phyloP scores from a whole-genome alignment of 371 early-diverging fungal genomes.

The Mucor saturninus region DNA sequence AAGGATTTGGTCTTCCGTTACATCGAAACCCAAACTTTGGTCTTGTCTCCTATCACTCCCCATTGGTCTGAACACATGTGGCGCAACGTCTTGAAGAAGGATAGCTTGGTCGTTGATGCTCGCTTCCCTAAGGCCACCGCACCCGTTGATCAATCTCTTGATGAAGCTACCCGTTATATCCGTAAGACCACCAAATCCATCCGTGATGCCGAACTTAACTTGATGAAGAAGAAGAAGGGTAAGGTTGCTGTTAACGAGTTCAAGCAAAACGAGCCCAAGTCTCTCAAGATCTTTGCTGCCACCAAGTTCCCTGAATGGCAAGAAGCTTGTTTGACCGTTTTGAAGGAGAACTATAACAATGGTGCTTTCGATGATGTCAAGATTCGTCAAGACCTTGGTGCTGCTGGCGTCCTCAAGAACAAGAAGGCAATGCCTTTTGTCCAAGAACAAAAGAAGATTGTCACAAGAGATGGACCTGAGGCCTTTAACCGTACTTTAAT shows the following conservation, averaged over 20 bases:
- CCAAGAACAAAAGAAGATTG: slow-evolving; percentile 76
- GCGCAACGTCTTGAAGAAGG: slow-evolving; percentile 77
- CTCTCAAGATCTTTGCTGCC: slow-evolving; percentile 80
- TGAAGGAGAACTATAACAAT: slow-evolving; percentile 72
- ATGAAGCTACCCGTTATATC: slow-evolving; percentile 84
- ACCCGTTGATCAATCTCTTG: slow-evolving; percentile 67
- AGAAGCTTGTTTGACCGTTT: slow-evolving; percentile 72
- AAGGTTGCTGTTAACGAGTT: slow-evolving; percentile 58
- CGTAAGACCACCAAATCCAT: slow-evolving; percentile 76
- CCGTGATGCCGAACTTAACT: slow-evolving; percentile 81
- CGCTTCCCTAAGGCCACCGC: slow-evolving; percentile 71
- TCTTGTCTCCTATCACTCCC: slow-evolving; percentile 88
- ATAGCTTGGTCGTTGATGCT: slow-evolving; percentile 72
- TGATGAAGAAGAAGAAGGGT: slow-evolving; percentile 79
- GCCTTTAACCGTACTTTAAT: slow-evolving; percentile 83
- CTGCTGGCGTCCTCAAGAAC: slow-evolving; percentile 84
- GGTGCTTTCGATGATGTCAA: slow-evolving; percentile 73
- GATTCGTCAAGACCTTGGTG: slow-evolving; percentile 71
- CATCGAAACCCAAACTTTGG: slow-evolving; percentile 82
- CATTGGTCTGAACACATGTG: slow-evolving; percentile 96
- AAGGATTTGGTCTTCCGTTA: slow-evolving; percentile 79
- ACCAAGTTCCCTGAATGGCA: slow-evolving; percentile 94
- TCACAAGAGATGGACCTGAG: slow-evolving; percentile 65
- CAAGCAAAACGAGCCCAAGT: slow-evolving; percentile 70
- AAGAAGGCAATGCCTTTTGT: slow-evolving; percentile 96